Base-by-base conservation (phyloP, 495 filamentous ascomycete species). In the Bathelium albidoporum region DNA sequence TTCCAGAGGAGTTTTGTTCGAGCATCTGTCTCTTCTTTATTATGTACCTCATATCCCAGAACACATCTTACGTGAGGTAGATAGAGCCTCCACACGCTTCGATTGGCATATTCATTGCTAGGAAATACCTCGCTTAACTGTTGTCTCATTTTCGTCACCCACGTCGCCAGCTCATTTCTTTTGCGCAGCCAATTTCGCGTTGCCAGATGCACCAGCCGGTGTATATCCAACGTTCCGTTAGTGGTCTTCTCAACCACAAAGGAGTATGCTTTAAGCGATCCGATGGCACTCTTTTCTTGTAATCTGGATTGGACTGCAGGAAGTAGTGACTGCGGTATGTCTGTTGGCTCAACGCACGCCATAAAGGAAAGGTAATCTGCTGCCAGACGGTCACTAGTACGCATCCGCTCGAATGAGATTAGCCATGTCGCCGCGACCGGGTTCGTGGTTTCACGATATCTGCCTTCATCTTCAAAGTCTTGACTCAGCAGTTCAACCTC, bases 181-280 rank as follows among this genome's bases (percentile, higher is more conserved):
- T 64, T 64, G 26, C 65, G 60, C 1, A 81, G 69, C 78, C 76
- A 80, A 52, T 73, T 78, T 39, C 69, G 74, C 3, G 71, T 74
- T 16, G 73, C 73, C 16, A 81, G 49, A 59, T 81, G 78, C 24
- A 81, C 76, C 11, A 81, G 67, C 39, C 76, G 69, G 68, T 81
- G 77, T 61, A 81, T 67, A 31, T 73, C 65, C 11, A 76, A 76
- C 5, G 31, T 63, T 2, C 62, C 18, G 10, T 62, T 69, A 24
- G 64, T 64, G 9, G 69, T n/a, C n/a, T n/a, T 67, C 0, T 61
- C 41, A 0, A n/a, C 64, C 31, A 80, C 65, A 7, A 82, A 71
- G 0, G 78, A 80, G 64, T 73, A 79, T 0, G 76, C 72, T 45
- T 73, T 73, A 3, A 81, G 62, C 0, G 72, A 65, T 20, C 77